Evolutionary conservation across 805 yeast genomes (phyloP), one percentile per base, ranked within the genome.

Genomic region (Candida khao-thaluensis): DNA sequence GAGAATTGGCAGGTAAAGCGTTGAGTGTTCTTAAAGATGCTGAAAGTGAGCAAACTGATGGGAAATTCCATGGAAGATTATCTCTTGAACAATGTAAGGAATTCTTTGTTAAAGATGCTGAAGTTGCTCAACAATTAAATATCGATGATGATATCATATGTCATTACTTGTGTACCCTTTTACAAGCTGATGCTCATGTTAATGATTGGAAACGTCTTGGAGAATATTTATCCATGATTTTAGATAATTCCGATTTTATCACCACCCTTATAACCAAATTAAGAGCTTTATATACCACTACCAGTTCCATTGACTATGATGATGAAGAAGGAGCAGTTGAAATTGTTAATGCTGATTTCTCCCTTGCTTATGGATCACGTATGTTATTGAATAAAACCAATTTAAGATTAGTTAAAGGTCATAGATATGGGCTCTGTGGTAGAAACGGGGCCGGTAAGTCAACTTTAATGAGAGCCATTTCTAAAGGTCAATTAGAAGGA

Each of bases 361-460:
- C 98, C 0, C 72, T 91, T 50, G 99, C 99, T 26, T 93, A 93
- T 60, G 99, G 99, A 66, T 86, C 96, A 18, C 81, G 97, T 68
- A 91, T 91, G 97, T 76, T 93, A 52, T 72, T 91, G 53, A 91
- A 90, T 75, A 93, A 93, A 70, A 89, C 99, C 33, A 85, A 76
- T 45, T 71, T 91, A 60, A 79, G 95, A 58, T 75, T 91, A 47
- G 71, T 86, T 52, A 88, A 90, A 69, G 98, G 98, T 54, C 97
- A 87, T 68, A 79, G 99, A 66, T 91, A 91, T 59, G 99, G 99
- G 72, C 76, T 91, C 45, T 88, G 96, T 74, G 99, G 99, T 60
- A 77, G 97, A 69, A 91, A 91, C 61, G 99, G 99, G 76, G 97
- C 96, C 44, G 99, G 99, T 72, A 91, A 91, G 66, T 89, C 97